phyloP scores from a whole-genome alignment of 2,329 filamentous ascomycete genomes.

The Boeremia exigua region DNA sequence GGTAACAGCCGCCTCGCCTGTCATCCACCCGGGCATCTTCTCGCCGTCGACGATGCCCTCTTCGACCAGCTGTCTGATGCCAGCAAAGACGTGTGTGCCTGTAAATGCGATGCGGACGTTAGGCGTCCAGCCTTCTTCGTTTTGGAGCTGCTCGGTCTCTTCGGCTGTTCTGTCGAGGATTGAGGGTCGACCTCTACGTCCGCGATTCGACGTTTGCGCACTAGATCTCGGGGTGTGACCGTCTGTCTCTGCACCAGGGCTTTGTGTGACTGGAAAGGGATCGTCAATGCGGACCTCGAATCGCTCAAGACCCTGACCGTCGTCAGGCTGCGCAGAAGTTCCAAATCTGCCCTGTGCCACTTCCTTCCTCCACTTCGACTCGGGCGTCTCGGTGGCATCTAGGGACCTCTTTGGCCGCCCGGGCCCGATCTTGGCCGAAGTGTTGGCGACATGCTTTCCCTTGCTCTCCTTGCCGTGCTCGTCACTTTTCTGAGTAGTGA shows the following conservation, averaged over 20 bases:
- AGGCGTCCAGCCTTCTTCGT: conserved; percentile 58
- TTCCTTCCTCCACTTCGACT: conserved; percentile 64
- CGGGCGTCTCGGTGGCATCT: conserved; percentile 35
- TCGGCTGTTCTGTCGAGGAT: conserved; percentile 43
- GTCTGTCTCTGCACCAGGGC: conserved; percentile 15
- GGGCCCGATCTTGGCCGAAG: conserved; percentile 28
- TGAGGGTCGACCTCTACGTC: conserved; percentile 40
- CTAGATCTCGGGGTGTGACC: conserved; percentile 24
- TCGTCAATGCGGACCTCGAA: conserved; percentile 60
- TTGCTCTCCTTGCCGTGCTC: conserved; percentile 24
- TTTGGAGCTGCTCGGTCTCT: conserved; percentile 36
- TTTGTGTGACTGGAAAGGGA: conserved; percentile 36
- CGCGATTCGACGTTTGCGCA: conserved; percentile 19
- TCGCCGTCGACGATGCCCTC: conserved; percentile 75
- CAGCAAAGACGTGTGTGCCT: conserved; percentile 80
- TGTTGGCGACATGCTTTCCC: conserved; percentile 12
- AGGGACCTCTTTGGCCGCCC: conserved; percentile 37
- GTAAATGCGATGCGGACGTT: conserved; percentile 71
- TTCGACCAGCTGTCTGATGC: conserved; percentile 79
- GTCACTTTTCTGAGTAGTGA: conserved; percentile 35
- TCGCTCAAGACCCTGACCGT: conserved; percentile 49
- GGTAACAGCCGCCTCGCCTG: conserved; percentile 82
- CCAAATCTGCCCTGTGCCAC: conserved; percentile 76
- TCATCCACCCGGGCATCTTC: conserved; percentile 89
- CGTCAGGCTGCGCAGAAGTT: conserved; percentile 44